Percentiles rank a stretch among this genome's conserved stretches.
phyloP scores from a whole-genome alignment of 495 filamentous ascomycete genomes.

The Astrocystis sublimbata region DNA sequence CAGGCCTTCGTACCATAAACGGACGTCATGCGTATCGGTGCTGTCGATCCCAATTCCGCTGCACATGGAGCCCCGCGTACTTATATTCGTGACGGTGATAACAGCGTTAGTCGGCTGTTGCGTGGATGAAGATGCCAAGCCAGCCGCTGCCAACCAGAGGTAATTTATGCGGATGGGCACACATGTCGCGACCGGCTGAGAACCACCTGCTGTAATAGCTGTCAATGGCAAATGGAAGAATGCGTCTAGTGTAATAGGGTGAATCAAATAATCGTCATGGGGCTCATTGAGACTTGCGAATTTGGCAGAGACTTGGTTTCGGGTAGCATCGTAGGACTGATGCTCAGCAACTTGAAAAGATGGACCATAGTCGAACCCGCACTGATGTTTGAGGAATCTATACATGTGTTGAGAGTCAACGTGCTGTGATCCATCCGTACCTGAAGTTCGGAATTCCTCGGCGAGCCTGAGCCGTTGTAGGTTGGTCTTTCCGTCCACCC shows the following conservation, averaged over 20 bases:
- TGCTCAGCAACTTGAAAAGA: slow-evolving; percentile 16
- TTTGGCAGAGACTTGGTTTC: slow-evolving; percentile 2
- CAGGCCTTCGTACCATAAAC: slow-evolving; percentile 19
- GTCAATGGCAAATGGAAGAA: slow-evolving; percentile 17
- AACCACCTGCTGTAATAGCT: slow-evolving; percentile 13
- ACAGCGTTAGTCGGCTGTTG: neutral
- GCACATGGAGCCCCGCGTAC: neutral
- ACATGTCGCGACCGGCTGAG: slow-evolving; percentile 14
- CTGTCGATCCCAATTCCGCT: slow-evolving; percentile 1
- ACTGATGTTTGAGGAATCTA: slow-evolving; percentile 14
- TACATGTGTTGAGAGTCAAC: slow-evolving; percentile 11
- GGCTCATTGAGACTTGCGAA: neutral
- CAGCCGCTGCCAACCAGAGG: slow-evolving; percentile 18
- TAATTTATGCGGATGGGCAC: slow-evolving; percentile 11
- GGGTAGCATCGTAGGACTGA: neutral
- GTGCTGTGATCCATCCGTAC: neutral
- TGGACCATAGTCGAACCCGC: slow-evolving; percentile 27
- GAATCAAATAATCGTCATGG: slow-evolving; percentile 34
- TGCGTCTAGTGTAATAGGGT: slow-evolving; percentile 36
- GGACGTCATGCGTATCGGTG: neutral
- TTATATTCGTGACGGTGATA: neutral
- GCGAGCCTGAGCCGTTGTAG: neutral
- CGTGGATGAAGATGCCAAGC: neutral
- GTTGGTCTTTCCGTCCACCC: neutral
- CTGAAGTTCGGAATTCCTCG: neutral